Base-by-base conservation (phyloP, 2,329 filamentous ascomycete species). In the Colletotrichum somersetense region DNA sequence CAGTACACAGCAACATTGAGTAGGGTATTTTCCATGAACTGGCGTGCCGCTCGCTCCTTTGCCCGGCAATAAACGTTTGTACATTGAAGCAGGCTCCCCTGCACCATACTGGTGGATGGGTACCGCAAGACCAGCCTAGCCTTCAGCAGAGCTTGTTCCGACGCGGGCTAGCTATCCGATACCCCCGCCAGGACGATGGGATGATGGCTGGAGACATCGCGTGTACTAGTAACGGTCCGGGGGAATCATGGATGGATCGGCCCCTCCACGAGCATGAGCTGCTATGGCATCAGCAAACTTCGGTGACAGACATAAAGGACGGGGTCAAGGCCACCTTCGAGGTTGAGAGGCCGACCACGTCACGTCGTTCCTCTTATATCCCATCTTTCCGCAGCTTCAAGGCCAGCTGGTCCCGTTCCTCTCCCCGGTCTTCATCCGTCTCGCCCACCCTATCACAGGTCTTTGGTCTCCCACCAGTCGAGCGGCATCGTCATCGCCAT, bases 291-390 rank as follows among this genome's bases (percentile, higher is more conserved):
- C 53, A 26, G 66, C 59, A 72, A 69, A 70, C 46, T 65, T 70
- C 66, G 55, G 56, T 72, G 70, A 52, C 70, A 70, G 70, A 57
- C 70, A 72, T 70, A 72, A 72, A 70, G 70, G 66, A 42, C 66
- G 42, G 26, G 59, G 48, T 66, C 66, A 61, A n/a, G 66, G 55
- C 61, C 66, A 35, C 20, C 44, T 65, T 55, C 42, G 33, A 58
- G 20, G 7, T 33, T n/a, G 42, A n/a, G 38, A 48, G n/a, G 14
- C 46, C 6, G 20, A 10, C 33, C 20, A 26, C 33, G 55, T 53
- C 53, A 57, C 55, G 66, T 66, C 70, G 14, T 23, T 65, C 59
- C 48, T 56, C 48, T 70, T 48, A 50, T 50, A 65, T 38, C 53
- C 23, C 40, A 52, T 48, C 40, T n/a, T 61, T 48, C 40, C 40